Base-by-base conservation (phyloP, 108 stramenopile species). In the Skeletonema grethae region DNA sequence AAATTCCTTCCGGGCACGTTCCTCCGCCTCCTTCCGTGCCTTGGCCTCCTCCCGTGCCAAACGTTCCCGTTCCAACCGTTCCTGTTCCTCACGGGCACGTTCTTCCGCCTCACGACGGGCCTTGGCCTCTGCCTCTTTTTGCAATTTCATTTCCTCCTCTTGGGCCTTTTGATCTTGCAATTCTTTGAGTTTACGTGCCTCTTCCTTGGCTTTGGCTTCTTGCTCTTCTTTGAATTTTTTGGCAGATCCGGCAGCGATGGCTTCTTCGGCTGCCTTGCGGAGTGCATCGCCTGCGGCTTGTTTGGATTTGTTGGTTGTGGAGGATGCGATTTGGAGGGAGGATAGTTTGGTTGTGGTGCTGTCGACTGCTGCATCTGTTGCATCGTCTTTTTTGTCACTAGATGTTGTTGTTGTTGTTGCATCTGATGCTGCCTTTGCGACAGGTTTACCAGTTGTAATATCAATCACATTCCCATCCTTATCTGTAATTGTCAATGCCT, bases 381-480 rank as follows among this genome's bases (percentile, higher is more conserved):
- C 24, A 13, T 38, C 36, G 9, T 38, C 9, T 11, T 8, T 38
- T 11, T 38, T 38, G 11, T 38, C 36, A 10, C 10, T 10, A 48
- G 46, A 0, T 16, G 45, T 18, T 0, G 46, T 48, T 48, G 46
- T 18, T 34, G 32, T 34, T 34, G 32, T 34, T 34, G 32, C n/a
- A 48, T 53, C 50, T 16, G n/a, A n/a, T n/a, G 22, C 7, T 16
- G 22, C 7, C 22, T 53, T 53, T 53, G 18, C 0, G 1, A 53
- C 50, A 53, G 50, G 50, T 53, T 59, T 78, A 1, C 35, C 76
- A 9, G 18, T 41, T 11, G 61, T 34, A 28, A 87, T 69, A 64
- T 90, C 87, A 64, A 88, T 85, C 6, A 79, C 77, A 57, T 90
- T 90, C 1, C 89, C 90, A 60, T 79, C 28, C 73, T 88, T 91